phyloP scores from a whole-genome alignment of 2,329 filamentous ascomycete genomes.

The Sordariomycetes sp. region DNA sequence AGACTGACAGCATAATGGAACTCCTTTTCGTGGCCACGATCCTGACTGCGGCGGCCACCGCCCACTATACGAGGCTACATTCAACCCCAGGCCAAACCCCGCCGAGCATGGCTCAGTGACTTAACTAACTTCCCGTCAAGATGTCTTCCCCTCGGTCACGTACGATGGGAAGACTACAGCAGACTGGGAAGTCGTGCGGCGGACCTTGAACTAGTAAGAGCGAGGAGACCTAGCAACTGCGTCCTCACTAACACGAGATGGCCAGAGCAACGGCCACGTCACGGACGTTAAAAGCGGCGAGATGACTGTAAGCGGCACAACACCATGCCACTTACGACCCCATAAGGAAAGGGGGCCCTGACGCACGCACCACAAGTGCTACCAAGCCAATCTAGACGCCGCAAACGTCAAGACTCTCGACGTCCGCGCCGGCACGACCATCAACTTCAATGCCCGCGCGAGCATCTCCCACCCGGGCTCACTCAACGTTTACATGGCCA shows the following conservation, averaged over 20 bases:
- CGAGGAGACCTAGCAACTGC: too few species aligned
- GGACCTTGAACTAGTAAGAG: slow-evolving; percentile 26
- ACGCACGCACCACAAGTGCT: slow-evolving; percentile 20
- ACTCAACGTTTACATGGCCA: slow-evolving; percentile 21
- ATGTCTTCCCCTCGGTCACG: slow-evolving; percentile 26
- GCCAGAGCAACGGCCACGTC: slow-evolving; percentile 33
- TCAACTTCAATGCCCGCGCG: slow-evolving; percentile 19
- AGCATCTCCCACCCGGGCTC: slow-evolving; percentile 26
- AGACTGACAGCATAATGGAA: neutral
- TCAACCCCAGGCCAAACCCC: neutral
- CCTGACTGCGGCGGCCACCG: slow-evolving; percentile 12
- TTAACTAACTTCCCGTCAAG: slow-evolving; percentile 11
- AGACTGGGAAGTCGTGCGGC: slow-evolving; percentile 32
- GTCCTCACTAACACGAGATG: neutral
- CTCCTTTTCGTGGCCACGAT: neutral
- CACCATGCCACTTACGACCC: neutral
- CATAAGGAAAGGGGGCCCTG: neutral
- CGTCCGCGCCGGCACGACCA: slow-evolving; percentile 11
- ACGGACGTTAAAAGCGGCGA: slow-evolving; percentile 29
- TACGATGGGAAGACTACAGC: slow-evolving; percentile 15
- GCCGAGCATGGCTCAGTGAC: neutral
- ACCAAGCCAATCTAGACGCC: slow-evolving; percentile 26
- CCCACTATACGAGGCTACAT: slow-evolving; percentile 19
- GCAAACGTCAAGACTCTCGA: slow-evolving; percentile 27
- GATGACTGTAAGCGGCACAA: slow-evolving; percentile 19